Evolutionary conservation across 2,329 filamentous ascomycete genomes (phyloP).

Genomic region (Fusarium sp.): DNA sequence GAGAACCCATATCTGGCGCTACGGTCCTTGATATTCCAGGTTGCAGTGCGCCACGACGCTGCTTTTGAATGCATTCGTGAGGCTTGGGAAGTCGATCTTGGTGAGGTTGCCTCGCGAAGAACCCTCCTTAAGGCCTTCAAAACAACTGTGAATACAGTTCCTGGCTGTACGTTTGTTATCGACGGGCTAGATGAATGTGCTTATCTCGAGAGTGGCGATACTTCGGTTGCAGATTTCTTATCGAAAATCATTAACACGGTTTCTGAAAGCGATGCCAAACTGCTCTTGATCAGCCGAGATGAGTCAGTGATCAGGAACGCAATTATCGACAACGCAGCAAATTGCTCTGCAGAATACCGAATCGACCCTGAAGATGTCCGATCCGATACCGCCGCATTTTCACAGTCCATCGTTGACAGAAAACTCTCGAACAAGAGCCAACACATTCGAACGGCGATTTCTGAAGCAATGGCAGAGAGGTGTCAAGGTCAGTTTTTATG

Average conservation of each 20-base stretch:
- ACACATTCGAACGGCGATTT: slow-evolving; percentile 31
- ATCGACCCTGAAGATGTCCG: slow-evolving; percentile 38
- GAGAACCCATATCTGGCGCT: slow-evolving; percentile 48
- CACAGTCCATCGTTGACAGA: slow-evolving; percentile 47
- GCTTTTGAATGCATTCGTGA: background rate
- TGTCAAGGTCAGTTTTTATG: slow-evolving; percentile 56
- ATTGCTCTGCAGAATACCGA: slow-evolving; percentile 7
- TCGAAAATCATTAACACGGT: slow-evolving; percentile 12
- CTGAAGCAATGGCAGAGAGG: slow-evolving; percentile 45
- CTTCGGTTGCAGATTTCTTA: slow-evolving; percentile 39
- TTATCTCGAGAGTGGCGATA: background rate
- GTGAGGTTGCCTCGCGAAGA: slow-evolving; percentile 26
- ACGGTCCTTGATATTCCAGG: slow-evolving; percentile 48
- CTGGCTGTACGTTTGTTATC: slow-evolving; percentile 45
- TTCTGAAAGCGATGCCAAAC: slow-evolving; percentile 14
- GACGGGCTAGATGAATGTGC: slow-evolving; percentile 57
- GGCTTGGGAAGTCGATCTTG: slow-evolving; percentile 40
- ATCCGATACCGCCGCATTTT: slow-evolving; percentile 43
- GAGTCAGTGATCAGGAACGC: slow-evolving; percentile 45
- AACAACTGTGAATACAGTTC: slow-evolving; percentile 22
- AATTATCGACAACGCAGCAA: background rate
- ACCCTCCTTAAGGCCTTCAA: slow-evolving; percentile 42
- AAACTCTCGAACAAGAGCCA: slow-evolving; percentile 51
- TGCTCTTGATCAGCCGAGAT: slow-evolving; percentile 50
- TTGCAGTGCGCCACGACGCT: accelerated